Conservation (phyloP, 805 yeast species). For the Yamadazyma sp. region DNA sequence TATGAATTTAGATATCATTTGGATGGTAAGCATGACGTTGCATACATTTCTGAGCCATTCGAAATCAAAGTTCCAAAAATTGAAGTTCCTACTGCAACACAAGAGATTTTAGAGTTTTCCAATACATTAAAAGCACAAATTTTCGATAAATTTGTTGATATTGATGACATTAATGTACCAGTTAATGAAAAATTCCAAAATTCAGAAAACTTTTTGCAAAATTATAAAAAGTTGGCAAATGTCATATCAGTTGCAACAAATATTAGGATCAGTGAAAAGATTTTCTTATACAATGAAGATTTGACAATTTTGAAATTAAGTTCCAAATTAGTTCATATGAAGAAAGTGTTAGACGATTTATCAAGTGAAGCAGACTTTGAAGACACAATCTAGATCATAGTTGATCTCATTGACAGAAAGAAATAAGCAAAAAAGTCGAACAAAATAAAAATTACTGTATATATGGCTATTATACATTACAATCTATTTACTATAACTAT, state of each 20-base stretch:
- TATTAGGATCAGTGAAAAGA: conserved; percentile 34
- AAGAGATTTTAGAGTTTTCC: conserved; percentile 30
- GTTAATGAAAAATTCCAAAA: conserved; percentile 24
- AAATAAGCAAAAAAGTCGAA: too few relatives aligned
- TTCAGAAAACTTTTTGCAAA: conserved; percentile 26
- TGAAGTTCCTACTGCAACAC: conserved; percentile 26
- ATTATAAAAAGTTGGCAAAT: conserved; percentile 24
- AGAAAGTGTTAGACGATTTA: conserved; percentile 34
- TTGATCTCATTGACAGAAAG: too few relatives aligned
- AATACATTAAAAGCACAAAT: conserved; percentile 26
- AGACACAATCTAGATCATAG: too few relatives aligned
- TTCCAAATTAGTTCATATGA: conserved; percentile 32
- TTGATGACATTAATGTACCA: conserved; percentile 23
- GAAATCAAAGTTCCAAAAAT: conserved; percentile 48
- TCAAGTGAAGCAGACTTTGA: too few relatives aligned
- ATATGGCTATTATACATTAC: too few relatives aligned
- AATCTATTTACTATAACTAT: too few relatives aligned
- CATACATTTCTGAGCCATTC: conserved; percentile 61
- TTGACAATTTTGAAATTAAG: conserved; percentile 28
- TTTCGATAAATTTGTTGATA: conserved; percentile 27
- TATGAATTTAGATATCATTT: conserved; percentile 75
- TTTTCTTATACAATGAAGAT: conserved; percentile 28
- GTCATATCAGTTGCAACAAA: conserved; percentile 34
- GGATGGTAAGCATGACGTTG: conserved; percentile 66
- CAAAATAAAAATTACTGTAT: not conserved